Evolutionary conservation across 352 stramenopile species (phyloP), one percentile per base, ranked within the genome.

Genomic region (Plasmopara muralis): DNA sequence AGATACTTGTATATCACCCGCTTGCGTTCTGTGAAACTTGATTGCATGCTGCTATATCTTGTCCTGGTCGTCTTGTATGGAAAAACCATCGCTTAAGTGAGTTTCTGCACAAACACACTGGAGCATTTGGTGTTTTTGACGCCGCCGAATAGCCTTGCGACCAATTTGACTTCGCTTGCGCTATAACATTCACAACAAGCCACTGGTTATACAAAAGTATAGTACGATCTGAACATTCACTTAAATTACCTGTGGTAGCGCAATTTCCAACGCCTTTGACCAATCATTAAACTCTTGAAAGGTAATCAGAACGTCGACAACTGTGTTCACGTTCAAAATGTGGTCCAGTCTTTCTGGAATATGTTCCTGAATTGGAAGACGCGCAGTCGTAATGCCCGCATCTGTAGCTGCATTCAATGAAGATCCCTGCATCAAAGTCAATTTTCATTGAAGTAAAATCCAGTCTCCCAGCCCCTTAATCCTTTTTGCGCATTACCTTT

Each of bases 261-360:
- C 65, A 40, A 70, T 52, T 2, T 70, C 66, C 15, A 89, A 57
- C 9, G 73, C 67, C 5, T 52, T 56, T n/a, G 46, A 43, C 78
- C 78, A 89, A 50, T 89, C 72, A 6, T 59, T 62, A 13, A 58
- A 44, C 46, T 68, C 58, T 25, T 64, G 61, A 35, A 81, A 85
- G 8, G 70, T 61, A 38, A 83, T 84, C 33, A 89, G 66, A 47
- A 87, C 76, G 29, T 88, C 78, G 14, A 83, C 46, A 28, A 91
- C 74, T 33, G 77, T 88, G 54, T 91, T 89, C 20, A 91, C 76
- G 53, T 89, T 91, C 37, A 91, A 57, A 33, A 91, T 89, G 46
- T 91, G 81, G 48, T 89, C 77, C 15, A 83, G 55, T 3, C 81
- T 72, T 50, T 86, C 67, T 3, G 68, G 64, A 33, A 87, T 73